Evolutionary conservation across 148 eudicot genomes (phyloP).

Genomic region (Chenopodium formosanum): DNA sequence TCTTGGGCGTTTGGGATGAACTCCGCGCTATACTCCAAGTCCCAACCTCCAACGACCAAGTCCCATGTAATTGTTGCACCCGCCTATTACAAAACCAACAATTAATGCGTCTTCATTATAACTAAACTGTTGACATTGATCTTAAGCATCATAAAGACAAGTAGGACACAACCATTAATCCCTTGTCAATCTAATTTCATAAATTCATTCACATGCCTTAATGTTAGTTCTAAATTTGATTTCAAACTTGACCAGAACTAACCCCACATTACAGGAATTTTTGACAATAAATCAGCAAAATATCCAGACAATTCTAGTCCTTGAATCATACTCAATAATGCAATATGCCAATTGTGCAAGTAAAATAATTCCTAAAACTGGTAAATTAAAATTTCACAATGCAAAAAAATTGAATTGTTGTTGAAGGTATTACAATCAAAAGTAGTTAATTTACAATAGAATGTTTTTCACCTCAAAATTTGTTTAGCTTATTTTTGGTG

Average conservation of each 20-base stretch:
- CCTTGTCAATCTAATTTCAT: background rate
- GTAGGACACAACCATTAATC: background rate
- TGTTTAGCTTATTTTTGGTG: background rate
- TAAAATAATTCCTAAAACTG: background rate
- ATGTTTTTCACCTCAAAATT: background rate
- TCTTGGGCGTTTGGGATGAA: slow-evolving; percentile 67
- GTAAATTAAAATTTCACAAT: too few species aligned
- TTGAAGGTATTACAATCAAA: background rate
- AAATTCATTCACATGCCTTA: slow-evolving; percentile 11
- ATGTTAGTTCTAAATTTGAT: background rate
- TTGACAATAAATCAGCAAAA: background rate
- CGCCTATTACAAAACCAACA: slow-evolving; percentile 35
- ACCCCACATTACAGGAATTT: background rate
- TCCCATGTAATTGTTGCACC: slow-evolving; percentile 94
- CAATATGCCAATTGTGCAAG: background rate
- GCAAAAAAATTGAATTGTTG: background rate
- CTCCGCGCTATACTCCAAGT: slow-evolving; percentile 78
- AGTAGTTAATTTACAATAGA: too few species aligned
- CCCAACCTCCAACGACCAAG: slow-evolving; percentile 97
- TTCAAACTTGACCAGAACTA: background rate
- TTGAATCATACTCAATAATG: background rate
- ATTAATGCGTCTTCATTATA: background rate
- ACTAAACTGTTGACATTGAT: background rate
- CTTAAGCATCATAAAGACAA: background rate
- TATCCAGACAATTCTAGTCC: background rate